A percentile compares a stretch with the other conserved stretches of the same genome.
Evolutionary conservation across 2,329 filamentous ascomycete genomes (phyloP).

Genomic region (Thielaviopsis euricoi): DNA sequence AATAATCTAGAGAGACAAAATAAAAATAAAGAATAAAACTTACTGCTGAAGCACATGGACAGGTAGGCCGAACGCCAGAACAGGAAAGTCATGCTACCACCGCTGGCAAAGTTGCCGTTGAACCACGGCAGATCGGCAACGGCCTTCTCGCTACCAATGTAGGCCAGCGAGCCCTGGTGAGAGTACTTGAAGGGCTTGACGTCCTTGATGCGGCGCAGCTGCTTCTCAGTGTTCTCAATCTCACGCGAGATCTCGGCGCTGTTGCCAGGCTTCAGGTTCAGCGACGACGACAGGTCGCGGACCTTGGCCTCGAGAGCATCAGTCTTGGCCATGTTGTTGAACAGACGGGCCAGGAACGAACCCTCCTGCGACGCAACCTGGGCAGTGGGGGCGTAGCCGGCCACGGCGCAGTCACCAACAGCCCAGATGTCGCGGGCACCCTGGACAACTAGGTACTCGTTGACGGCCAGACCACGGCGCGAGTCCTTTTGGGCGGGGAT

Average conservation of each 20-base stretch:
- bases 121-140: constrained; percentile 96
- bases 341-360: constrained; percentile 81
- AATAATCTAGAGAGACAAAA: constrained; percentile 6
- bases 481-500: constrained; percentile 93
- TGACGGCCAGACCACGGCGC: constrained; percentile 84
- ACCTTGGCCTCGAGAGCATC: constrained; percentile 66
- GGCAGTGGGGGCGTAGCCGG: constrained; percentile 92
- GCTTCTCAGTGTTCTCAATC: constrained; percentile 75
- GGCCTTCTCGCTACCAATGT: constrained; percentile 95
- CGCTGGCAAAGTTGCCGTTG: constrained; percentile 88
- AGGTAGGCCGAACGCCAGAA: constrained; percentile 98
- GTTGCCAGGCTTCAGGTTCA: constrained; percentile 46
- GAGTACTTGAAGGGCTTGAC: constrained; percentile 97
- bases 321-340: constrained; percentile 98
- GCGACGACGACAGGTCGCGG: constrained; percentile 43
- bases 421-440: constrained; percentile 96
- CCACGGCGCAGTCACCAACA: constrained; percentile 89
- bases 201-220: constrained; percentile 78
- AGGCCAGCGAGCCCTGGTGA: constrained; percentile 89
- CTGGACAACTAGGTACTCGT: constrained; percentile 97
- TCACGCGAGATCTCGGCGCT: constrained; percentile 52
- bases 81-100: constrained; percentile 85
- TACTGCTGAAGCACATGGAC: constrained; percentile 99
- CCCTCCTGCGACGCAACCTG: constrained; percentile 95
- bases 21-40: constrained; percentile 26